Evolutionary conservation across 805 yeast species (phyloP).

Genomic region (Candida ipomoeae): DNA sequence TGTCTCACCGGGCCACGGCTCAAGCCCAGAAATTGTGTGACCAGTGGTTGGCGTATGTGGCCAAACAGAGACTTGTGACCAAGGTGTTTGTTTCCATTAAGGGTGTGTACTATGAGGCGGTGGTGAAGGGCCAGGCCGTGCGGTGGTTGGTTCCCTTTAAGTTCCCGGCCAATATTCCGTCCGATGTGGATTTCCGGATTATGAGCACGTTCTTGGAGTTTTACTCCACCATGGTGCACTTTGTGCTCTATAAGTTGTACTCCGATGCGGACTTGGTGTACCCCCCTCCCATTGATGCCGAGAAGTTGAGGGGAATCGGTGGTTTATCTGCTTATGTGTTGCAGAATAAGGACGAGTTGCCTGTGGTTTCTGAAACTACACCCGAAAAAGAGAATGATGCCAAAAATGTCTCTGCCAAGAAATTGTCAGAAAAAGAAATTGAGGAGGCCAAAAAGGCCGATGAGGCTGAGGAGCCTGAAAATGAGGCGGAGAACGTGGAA

Average conservation of each 20-base stretch:
- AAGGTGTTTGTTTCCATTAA: constrained; percentile 95
- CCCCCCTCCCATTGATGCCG: constrained; percentile 79
- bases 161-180: constrained; percentile 92
- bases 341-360: constrained; percentile 39
- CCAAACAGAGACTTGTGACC: constrained; percentile 73
- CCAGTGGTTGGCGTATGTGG: constrained; percentile 93
- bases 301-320: constrained; percentile 78
- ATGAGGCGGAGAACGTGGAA: constrained; percentile 3
- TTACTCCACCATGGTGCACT: constrained; percentile 87
- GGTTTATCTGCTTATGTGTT: constrained; percentile 82
- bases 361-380: constrained; percentile 13
- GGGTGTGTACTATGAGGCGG: constrained; percentile 94
- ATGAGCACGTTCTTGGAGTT: constrained; percentile 96
- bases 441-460: constrained; percentile 53
- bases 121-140: constrained; percentile 83
- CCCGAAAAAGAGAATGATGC: constrained; percentile 1
- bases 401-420: constrained; percentile 25
- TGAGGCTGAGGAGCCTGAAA: constrained; percentile 32
- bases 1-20: constrained; percentile 74
- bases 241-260: constrained; percentile 80
- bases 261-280: constrained; percentile 80
- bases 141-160: constrained; percentile 97
- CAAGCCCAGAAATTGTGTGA: constrained; percentile 84
- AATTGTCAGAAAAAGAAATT: constrained; percentile 40
- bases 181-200: constrained; percentile 91